Evolutionary conservation across 192 early-diverging fungal species (phyloP).

Genomic region (Phlyctochytrium arcticum): DNA sequence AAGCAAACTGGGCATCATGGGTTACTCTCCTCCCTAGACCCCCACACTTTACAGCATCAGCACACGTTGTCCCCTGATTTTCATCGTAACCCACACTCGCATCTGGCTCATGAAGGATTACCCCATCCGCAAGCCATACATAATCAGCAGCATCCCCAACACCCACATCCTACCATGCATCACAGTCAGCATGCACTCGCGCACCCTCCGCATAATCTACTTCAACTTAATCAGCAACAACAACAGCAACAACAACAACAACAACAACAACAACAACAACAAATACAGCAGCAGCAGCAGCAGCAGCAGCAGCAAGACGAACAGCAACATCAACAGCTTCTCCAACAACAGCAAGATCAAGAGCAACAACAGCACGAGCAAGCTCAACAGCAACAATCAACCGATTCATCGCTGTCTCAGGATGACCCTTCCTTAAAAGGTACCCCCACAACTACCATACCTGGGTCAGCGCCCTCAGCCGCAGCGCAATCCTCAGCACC

Average conservation of each 20-base stretch:
- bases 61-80: too few relatives aligned
- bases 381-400: constrained; percentile 5
- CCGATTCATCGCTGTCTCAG: not conserved
- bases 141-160: constrained; percentile 3
- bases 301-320: constrained; percentile 18
- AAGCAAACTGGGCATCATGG: too few relatives aligned
- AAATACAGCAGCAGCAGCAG: not conserved
- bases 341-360: not conserved
- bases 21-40: too few relatives aligned
- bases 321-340: constrained; percentile 13
- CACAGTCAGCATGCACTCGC: too few relatives aligned
- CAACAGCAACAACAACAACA: constrained; percentile 16
- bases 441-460: not conserved
- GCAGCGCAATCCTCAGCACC: not conserved
- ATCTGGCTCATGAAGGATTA: too few relatives aligned
- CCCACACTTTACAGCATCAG: too few relatives aligned
- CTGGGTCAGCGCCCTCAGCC: not conserved
- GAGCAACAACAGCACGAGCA: not conserved
- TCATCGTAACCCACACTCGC: too few relatives aligned
- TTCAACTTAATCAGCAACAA: constrained; percentile 8
- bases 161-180: not conserved
- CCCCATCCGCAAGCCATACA: too few relatives aligned
- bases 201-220: constrained; percentile 1
- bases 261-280: constrained; percentile 2
- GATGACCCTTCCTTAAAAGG: not conserved